Base-by-base conservation (phyloP, 106 monocot genomes). In the Cymbidium sinense region DNA sequence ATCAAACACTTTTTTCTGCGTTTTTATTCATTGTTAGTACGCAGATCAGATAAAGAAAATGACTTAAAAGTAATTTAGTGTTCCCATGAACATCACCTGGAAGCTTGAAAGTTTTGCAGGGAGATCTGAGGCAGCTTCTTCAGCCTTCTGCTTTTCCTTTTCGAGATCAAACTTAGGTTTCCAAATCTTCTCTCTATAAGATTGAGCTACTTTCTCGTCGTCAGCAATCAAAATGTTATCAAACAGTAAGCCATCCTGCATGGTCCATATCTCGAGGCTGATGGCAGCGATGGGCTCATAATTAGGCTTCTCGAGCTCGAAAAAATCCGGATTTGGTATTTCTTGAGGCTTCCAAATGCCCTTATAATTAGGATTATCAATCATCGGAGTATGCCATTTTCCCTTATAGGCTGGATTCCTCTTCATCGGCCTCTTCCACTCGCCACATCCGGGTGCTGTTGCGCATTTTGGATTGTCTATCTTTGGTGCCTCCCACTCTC, bases 351-450 rank as follows among this genome's bases (percentile, higher is more conserved):
- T 92, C 95, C 95, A 95, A 31, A 91, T 88, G 17, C 90, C 90
- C 79, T 85, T 90, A 77, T 85, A 90, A 61, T 80, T 74, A 7
- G 90, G 90, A 73, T 90, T 95, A 76, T 95, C 95, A 76, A 95
- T 91, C 43, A 88, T n/a, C 34, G 91, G 91, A 61, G 89, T 84
- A 47, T 84, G 78, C 95, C 95, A 95, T 64, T 95, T 95, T 11
- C 95, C 95, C 83, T 95, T 95, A 81, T 95, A 95, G 17, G 85
- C 91, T 13, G 95, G 95, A 72, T 95, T 95, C 58, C 39, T 81
- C 79, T 89, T 95, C 79, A 71, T 82, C 29, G 95, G 95, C 75
- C 77, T 87, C 87, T 84, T 95, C 95, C 95, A 95, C 74, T 91
- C 91, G 64, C 95, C 95, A 71, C 95, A 95, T 7, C 95, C 95